Base-by-base conservation (phyloP, 2,329 filamentous ascomycete genomes). In the Phoma sp. region DNA sequence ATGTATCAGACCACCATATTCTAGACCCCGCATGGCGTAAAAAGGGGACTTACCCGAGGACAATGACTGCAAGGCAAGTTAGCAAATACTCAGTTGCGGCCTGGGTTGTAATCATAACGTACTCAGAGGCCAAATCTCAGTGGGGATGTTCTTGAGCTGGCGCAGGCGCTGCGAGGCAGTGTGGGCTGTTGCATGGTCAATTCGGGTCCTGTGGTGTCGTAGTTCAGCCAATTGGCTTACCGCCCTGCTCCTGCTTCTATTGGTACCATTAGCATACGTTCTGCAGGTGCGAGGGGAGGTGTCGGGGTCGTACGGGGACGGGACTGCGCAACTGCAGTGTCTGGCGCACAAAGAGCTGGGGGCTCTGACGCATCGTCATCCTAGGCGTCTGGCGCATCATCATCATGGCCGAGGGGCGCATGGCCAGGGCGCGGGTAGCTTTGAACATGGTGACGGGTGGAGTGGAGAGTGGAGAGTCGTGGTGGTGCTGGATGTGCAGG, bases 141-240 rank as follows among this genome's bases (percentile, higher is more conserved):
- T 87, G 67, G 95, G 95, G 74, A 98, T 89, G 80, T 88, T 87
- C 85, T 90, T 93, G 74, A 97, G 84, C 76, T 87, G 89, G 76
- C 93, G 90, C 71, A 99, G 84, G 76, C 93, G 91, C 83, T 98
- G 95, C 65, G 93, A 96, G 79, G 98, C 87, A 71, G 93, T 97
- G 83, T 98, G 95, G 76, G 92, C 95, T 99, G 68, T 47, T 45
- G 37, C 49, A 64, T 47, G 12, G 52, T 64, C 56, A 66, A 57
- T 68, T 40, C 39, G 49, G n/a, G 52, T 53, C 37, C 53, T 42
- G 43, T 46, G 7, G 42, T 21, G 30, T 37, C 36, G 30, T 42
- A 6, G 26, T 42, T 52, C 20, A 57, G 43, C 49, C 62, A 65
- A 66, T 68, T 66, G 55, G 60, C 80, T 64, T 83, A 88, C 85